Percentiles rank a stretch among this genome's conserved stretches.
Evolutionary conservation across 306 rosid species (phyloP).

Genomic region (Inga laurina): DNA sequence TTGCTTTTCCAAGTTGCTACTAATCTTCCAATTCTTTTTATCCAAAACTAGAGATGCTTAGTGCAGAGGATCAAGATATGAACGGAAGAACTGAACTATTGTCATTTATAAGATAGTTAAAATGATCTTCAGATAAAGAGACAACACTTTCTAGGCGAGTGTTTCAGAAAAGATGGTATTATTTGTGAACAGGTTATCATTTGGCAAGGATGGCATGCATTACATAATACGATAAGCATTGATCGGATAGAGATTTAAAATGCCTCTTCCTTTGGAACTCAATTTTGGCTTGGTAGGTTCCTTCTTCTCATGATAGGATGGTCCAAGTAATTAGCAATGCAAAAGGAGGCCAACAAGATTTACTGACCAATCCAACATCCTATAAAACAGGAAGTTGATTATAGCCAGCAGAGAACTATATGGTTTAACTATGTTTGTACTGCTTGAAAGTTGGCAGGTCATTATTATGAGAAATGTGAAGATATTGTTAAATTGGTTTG

Average conservation of each 20-base stretch:
- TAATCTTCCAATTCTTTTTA: background rate
- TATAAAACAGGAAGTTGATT: background rate
- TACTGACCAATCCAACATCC: background rate
- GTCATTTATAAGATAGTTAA: background rate
- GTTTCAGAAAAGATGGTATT: background rate
- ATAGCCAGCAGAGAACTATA: background rate
- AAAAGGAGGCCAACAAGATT: constrained; percentile 9
- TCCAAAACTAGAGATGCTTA: background rate
- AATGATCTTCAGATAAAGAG: background rate
- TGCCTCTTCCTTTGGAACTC: background rate
- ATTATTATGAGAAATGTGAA: constrained; percentile 6
- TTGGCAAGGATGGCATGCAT: background rate
- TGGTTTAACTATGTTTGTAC: background rate
- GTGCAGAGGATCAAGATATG: background rate
- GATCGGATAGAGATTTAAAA: background rate
- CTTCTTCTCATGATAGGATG: background rate
- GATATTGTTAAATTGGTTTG: background rate
- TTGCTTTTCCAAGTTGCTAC: background rate
- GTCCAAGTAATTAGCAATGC: background rate
- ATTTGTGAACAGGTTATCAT: background rate
- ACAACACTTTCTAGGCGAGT: background rate
- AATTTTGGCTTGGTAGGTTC: background rate
- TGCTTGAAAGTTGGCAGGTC: background rate
- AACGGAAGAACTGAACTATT: background rate
- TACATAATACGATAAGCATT: background rate